Evolutionary conservation across 2,329 filamentous ascomycete species (phyloP), one percentile per base, ranked within the genome.

Genomic region (Cladosporium velox): DNA sequence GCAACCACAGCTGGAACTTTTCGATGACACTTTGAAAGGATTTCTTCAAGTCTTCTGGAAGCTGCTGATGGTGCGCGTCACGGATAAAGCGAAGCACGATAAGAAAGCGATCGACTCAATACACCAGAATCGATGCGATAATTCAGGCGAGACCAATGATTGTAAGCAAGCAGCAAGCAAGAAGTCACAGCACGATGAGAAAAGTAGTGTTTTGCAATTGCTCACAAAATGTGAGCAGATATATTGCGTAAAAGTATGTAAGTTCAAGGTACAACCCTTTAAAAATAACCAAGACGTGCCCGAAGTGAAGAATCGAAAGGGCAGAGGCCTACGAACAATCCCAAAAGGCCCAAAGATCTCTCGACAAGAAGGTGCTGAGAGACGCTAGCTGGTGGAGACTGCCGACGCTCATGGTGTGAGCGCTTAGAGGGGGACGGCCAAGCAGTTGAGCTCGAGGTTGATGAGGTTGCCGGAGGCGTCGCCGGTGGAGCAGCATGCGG

Each of bases 361-460:
- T 49, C 24, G 58, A 32, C 28, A 54, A 54, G 2, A 38, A 59
- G 24, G 26, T 34, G 58, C 49, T 12, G 47, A 38, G 41, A 54
- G 60, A 44, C 15, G 35, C 35, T 41, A 12, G 60, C 60, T 38
- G 47, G 35, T 63, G 21, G 60, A 35, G 47, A 52, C 30, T 32
- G 47, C 11, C 24, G 55, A 11, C 10, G 14, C 24, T 35, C 21
- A 58, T 21, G 24, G 21, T n/a, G 21, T 8, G 61, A 28, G 61
- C 61, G 61, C 61, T 64, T 64, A 64, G 47, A 64, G 61, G 18
- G 61, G 61, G 51, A 64, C 10, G 35, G 61, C 41, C 10, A 64
- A 35, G 61, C 61, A 64, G 61, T 64, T 64, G 61, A 64, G 61
- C 61, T 64, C 61, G 61, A 64, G 61, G 61, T 64, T 64, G 61